Evolutionary conservation across 1,284 basidiomycete species (phyloP), one percentile per base, ranked within the genome.

Genomic region (Neonothopanus nambi): DNA sequence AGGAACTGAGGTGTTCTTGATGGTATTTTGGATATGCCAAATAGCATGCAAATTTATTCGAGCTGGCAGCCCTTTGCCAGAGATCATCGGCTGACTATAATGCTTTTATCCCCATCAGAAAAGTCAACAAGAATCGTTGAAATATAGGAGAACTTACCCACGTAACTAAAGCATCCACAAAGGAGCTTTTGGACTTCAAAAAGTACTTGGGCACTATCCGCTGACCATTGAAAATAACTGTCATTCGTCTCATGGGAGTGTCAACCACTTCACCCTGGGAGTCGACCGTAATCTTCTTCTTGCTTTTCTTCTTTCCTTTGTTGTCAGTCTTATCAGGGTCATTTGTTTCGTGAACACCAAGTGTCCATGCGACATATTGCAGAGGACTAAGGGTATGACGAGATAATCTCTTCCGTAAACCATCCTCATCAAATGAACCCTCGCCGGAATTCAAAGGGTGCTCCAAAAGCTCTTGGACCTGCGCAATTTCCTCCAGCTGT

Each of bases 1-100:
- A 9, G 70, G 69, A 8, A 48, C 60, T 5, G 41, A 44, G 1
- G 62, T 68, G 2, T 65, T 41, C 13, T 56, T 36, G 15, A 72
- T 65, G 37, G 65, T 61, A 7, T 63, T n/a, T 20, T 61, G 57
- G 26, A 68, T 62, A 33, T 58, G 40, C 26, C 51, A 17, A 20
- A 64, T 39, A 24, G 55, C 46, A 23, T 54, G 36, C 7, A 47
- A 15, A 20, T 40, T n/a, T 3, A 50, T 58, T 24, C 44, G 39
- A 24, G n/a, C n/a, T n/a, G n/a, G n/a, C n/a, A n/a, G n/a, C n/a
- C n/a, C 48, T 43, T 33, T 17, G 9, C 8, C 37, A 20, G 1
- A 49, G 23, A 24, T n/a, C 17, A 1, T 13, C 12, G 12, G 11
- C 11, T 20, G 51, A 40, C 18, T 9, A 18, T 1, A 28, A 37